These are phyloP conservation scores for Furcasterigmium sp. DNA, from an alignment of 2,329 filamentous ascomycete genomes.

Conservation along the genomic window DNA sequence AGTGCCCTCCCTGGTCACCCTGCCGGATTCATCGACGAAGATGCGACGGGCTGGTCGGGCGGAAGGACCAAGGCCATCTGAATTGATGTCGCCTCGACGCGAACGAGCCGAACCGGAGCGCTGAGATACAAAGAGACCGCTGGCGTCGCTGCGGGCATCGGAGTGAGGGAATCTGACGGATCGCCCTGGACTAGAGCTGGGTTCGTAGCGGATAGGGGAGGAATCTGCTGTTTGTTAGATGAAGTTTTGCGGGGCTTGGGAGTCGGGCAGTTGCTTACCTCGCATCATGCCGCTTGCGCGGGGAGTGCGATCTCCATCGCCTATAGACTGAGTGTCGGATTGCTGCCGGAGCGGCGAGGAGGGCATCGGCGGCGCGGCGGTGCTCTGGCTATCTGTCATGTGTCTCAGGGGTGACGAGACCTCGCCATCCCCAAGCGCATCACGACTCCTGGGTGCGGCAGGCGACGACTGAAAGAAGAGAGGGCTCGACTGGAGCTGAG, in stretches of 20 bases:
- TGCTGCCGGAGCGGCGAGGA: slow-evolving; percentile 57
- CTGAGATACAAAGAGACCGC: slow-evolving; percentile 69
- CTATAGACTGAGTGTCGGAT: slow-evolving; percentile 48
- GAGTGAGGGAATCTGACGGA: slow-evolving; percentile 55
- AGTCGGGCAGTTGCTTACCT: slow-evolving; percentile 41
- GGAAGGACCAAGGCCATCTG: slow-evolving; percentile 61
- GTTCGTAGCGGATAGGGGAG: slow-evolving; percentile 85
- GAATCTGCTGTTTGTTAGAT: slow-evolving; percentile 56
- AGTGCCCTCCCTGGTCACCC: slow-evolving; percentile 49
- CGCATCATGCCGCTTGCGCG: slow-evolving; percentile 58
- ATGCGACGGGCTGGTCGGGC: slow-evolving; percentile 48
- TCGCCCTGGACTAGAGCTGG: slow-evolving; percentile 81
- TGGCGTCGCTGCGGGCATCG: slow-evolving; percentile 76
- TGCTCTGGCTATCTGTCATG: slow-evolving; percentile 53
- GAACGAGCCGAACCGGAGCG: slow-evolving; percentile 55
- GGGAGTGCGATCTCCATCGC: slow-evolving; percentile 62
- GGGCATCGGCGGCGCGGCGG: slow-evolving; percentile 33
- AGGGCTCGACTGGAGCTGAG: slow-evolving; percentile 68
- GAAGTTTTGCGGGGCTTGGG: neutral
- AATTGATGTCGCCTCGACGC: slow-evolving; percentile 82
- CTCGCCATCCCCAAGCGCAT: slow-evolving; percentile 25
- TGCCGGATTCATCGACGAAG: slow-evolving; percentile 53
- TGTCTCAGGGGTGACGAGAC: slow-evolving; percentile 52
- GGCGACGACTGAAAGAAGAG: slow-evolving; percentile 64
- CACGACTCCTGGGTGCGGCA: slow-evolving; percentile 9